Conservation (phyloP, 257 asterid species). For the Cordia subcordata region DNA sequence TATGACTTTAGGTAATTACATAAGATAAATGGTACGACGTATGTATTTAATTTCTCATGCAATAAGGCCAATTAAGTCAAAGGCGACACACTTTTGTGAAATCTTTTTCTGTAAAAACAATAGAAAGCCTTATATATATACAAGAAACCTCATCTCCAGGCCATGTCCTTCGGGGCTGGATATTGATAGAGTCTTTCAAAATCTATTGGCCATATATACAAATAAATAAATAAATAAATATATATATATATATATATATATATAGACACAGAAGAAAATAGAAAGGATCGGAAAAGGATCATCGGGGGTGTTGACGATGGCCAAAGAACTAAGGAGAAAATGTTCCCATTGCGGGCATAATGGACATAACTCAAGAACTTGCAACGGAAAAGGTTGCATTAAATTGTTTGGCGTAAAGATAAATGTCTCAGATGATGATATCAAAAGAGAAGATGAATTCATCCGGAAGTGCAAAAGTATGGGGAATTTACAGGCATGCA, state of each 20-base stretch:
- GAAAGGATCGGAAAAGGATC: background rate
- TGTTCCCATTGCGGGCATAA: slow-evolving; percentile 35
- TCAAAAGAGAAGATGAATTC: background rate
- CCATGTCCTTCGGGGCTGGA: slow-evolving; percentile 14
- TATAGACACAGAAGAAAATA: background rate
- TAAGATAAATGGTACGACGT: no score
- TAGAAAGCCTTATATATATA: no score
- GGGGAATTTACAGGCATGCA: slow-evolving; percentile 27
- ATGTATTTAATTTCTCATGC: no score
- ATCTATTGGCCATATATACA: no score
- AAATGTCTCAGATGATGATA: slow-evolving; percentile 10
- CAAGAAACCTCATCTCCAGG: slow-evolving; percentile 14
- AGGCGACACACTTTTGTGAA: no score
- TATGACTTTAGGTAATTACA: no score
- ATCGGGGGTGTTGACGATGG: slow-evolving; percentile 16
- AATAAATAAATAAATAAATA: no score
- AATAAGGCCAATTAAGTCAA: no score
- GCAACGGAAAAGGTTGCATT: slow-evolving; percentile 27
- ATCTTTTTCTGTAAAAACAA: no score
- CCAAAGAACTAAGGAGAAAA: slow-evolving; percentile 17
- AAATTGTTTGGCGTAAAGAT: slow-evolving; percentile 60
- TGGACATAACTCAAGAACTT: slow-evolving; percentile 29
- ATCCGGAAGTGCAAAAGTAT: slow-evolving; percentile 43
- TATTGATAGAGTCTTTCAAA: no score
- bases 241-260: slow-evolving; percentile 4